A percentile compares a stretch with the other conserved stretches of the same genome.
Evolutionary conservation across 2,329 filamentous ascomycete genomes (phyloP).

Genomic region (Phyllosticta paracitricarpa): DNA sequence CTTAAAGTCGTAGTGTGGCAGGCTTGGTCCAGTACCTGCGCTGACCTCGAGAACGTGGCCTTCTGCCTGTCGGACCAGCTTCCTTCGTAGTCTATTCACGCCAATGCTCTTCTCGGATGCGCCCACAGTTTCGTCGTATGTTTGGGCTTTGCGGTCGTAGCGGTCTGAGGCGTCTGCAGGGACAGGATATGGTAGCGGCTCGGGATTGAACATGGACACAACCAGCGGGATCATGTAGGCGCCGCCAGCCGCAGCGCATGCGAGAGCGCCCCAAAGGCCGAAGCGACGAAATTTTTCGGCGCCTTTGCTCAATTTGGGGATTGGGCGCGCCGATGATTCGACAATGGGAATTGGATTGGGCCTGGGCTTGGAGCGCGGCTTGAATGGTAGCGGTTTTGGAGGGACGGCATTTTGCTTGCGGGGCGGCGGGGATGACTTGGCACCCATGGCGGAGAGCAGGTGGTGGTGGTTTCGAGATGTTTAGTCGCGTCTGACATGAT

Average conservation of each 20-base stretch:
- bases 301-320: neutral
- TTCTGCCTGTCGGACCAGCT: slow-evolving; percentile 29
- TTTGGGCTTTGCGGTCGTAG: slow-evolving; percentile 36
- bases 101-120: slow-evolving; percentile 34
- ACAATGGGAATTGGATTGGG: neutral
- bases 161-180: slow-evolving; percentile 34
- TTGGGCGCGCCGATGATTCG: neutral
- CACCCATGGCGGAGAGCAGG: neutral
- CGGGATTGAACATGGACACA: slow-evolving; percentile 6
- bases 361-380: neutral
- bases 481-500: neutral
- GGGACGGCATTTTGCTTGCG: neutral
- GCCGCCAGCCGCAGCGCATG: neutral
- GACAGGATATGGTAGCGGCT: slow-evolving; percentile 13
- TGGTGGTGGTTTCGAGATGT: neutral
- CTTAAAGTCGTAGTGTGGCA: slow-evolving; percentile 34
- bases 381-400: neutral
- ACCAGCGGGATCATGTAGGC: neutral
- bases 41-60: slow-evolving; percentile 41
- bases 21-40: slow-evolving; percentile 40
- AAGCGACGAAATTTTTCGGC: neutral
- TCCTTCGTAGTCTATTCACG: slow-evolving; percentile 30
- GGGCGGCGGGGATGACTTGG: neutral
- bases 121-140: slow-evolving; percentile 39
- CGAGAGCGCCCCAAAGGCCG: neutral